Evolutionary conservation across 805 yeast species (phyloP).

Genomic region (Metschnikowia cerradonensis): DNA sequence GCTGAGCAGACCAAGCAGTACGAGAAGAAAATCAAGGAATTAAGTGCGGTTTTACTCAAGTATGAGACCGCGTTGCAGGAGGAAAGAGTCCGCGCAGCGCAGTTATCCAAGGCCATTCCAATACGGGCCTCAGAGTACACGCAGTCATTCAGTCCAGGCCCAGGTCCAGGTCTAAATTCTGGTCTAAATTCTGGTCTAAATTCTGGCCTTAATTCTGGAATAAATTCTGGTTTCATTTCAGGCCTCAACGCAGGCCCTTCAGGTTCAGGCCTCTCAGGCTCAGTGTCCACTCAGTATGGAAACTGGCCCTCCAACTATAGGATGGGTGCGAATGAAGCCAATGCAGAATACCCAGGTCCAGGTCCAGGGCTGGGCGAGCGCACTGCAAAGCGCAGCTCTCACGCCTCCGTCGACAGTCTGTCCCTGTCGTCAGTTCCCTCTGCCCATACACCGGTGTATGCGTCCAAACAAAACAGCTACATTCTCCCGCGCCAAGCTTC

Average conservation of each 20-base stretch:
- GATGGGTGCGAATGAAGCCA: neutral
- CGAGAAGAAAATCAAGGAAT: conserved; percentile 35
- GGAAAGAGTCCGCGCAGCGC: conserved; percentile 32
- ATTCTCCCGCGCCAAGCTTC: conserved; percentile 3
- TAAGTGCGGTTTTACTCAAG: conserved; percentile 24
- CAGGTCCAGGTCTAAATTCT: no score
- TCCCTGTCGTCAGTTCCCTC: conserved; percentile 3
- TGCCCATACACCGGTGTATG: neutral
- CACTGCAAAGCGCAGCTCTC: neutral
- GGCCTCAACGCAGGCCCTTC: no score
- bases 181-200: no score
- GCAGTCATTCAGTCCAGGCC: no score
- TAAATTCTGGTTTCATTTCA: no score
- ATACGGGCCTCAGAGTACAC: conserved; percentile 20
- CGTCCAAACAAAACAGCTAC: neutral
- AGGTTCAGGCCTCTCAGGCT: no score
- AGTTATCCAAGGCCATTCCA: conserved; percentile 35
- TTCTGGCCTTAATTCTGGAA: no score
- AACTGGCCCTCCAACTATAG: neutral
- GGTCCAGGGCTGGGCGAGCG: neutral
- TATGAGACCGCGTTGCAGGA: conserved; percentile 37
- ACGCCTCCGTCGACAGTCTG: conserved; percentile 5
- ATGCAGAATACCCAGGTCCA: neutral
- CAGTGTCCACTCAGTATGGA: neutral
- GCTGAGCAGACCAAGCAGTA: conserved; percentile 23